Percentiles rank a stretch among this genome's conserved stretches.
phyloP scores from a whole-genome alignment of 768 basidiomycete genomes.

The Cyathus striatus region DNA sequence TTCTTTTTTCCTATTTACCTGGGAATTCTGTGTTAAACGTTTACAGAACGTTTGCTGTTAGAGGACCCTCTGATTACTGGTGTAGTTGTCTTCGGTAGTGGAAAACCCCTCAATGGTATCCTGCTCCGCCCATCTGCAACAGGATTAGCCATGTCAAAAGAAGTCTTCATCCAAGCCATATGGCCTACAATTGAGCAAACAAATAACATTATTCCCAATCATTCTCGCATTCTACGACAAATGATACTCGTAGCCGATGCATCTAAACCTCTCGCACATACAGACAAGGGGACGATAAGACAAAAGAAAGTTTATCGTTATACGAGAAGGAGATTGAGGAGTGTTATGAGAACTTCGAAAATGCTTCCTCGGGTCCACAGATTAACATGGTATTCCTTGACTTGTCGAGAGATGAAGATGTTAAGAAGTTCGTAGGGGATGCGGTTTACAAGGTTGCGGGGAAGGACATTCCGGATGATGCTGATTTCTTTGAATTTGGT shows the following conservation, averaged over 20 bases:
- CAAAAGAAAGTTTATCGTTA: conserved; percentile 9
- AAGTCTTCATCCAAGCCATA: conserved; percentile 11
- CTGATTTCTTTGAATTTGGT: conserved; percentile 8
- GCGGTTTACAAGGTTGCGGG: conserved; percentile 1
- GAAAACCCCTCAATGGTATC: conserved; percentile 16
- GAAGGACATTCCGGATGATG: conserved; percentile 2
- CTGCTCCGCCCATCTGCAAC: conserved; percentile 10
- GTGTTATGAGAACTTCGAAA: conserved; percentile 12
- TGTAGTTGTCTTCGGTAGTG: conserved; percentile 17
- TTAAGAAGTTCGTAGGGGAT: conserved; percentile 2
- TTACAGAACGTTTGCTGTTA: conserved; percentile 14
- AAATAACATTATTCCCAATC: conserved; percentile 17
- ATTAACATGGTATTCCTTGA: not conserved
- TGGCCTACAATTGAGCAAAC: conserved; percentile 16
- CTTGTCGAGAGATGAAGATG: conserved; percentile 4
- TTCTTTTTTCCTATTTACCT: not conserved
- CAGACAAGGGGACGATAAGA: conserved; percentile 18
- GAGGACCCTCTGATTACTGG: conserved; percentile 11
- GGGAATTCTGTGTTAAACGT: not conserved
- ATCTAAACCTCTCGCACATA: conserved; percentile 14
- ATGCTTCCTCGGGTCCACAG: conserved; percentile 4
- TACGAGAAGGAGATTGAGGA: conserved; percentile 19
- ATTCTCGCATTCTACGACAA: conserved; percentile 17
- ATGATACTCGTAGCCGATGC: conserved; percentile 15
- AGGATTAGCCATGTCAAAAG: not conserved